phyloP scores from a whole-genome alignment of 805 yeast genomes.

The Nakazawaea ambrosiae region DNA sequence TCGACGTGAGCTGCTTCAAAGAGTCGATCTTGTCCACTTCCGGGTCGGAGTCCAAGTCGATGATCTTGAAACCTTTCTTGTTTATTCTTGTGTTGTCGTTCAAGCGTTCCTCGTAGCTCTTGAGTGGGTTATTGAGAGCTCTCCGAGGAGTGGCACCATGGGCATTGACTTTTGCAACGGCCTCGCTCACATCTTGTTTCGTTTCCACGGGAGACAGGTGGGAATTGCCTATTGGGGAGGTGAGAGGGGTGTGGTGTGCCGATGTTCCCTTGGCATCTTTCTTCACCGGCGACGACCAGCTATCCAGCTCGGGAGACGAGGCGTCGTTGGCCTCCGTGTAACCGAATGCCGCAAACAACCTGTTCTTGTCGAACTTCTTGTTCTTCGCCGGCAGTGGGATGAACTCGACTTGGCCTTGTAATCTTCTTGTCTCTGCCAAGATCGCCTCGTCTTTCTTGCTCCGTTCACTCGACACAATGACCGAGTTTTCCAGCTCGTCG shows the following conservation, averaged over 20 bases:
- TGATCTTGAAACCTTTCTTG: constrained; percentile 9
- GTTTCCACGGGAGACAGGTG: constrained; percentile 15
- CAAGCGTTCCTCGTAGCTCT: constrained; percentile 6
- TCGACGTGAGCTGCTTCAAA: constrained; percentile 11
- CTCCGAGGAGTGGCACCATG: neutral
- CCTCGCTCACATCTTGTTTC: constrained; percentile 8
- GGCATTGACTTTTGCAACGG: neutral
- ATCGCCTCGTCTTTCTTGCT: constrained; percentile 7
- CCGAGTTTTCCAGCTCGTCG: constrained; percentile 8
- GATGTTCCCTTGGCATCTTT: too few relatives aligned
- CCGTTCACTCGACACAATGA: constrained; percentile 6
- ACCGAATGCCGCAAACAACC: constrained; percentile 14
- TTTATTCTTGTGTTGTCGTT: constrained; percentile 11
- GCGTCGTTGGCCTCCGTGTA: neutral
- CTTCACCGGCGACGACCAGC: constrained; percentile 13
- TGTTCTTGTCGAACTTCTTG: constrained; percentile 17
- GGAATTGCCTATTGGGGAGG: constrained; percentile 8
- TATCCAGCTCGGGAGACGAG: constrained; percentile 8
- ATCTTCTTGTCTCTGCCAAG: constrained; percentile 14
- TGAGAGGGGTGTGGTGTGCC: constrained; percentile 13
- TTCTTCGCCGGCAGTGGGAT: constrained; percentile 1
- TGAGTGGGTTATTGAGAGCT: constrained; percentile 9
- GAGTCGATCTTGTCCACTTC: constrained; percentile 10
- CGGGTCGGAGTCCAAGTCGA: constrained; percentile 13
- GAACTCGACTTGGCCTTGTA: constrained; percentile 4